These are phyloP conservation scores for Brettanomyces naardenensis DNA, from an alignment of 805 yeast genomes.

Conservation along the genomic window DNA sequence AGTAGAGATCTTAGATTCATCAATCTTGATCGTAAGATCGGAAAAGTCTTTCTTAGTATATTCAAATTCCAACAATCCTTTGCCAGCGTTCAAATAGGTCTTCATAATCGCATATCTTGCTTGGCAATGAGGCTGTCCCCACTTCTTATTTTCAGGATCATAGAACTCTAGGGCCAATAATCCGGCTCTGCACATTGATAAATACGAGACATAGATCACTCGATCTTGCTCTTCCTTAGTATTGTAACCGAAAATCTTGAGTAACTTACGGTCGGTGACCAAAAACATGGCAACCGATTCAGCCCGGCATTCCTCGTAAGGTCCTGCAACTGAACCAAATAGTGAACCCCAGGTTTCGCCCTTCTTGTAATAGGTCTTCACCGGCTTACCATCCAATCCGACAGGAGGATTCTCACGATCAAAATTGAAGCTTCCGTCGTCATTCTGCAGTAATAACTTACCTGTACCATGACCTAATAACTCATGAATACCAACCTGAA, in stretches of 20 bases:
- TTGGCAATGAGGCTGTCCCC: constrained; percentile 97
- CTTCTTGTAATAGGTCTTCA: constrained; percentile 60
- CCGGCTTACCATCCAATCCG: constrained; percentile 53
- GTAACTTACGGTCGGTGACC: constrained; percentile 57
- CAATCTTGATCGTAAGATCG: constrained; percentile 55
- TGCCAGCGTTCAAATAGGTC: constrained; percentile 58
- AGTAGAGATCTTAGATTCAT: constrained; percentile 53
- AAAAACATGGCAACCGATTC: constrained; percentile 82
- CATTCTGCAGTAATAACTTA: constrained; percentile 54
- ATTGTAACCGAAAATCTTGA: constrained; percentile 66
- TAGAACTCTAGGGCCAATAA: constrained; percentile 74
- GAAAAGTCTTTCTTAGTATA: constrained; percentile 39
- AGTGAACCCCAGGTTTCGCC: constrained; percentile 90
- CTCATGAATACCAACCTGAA: constrained; percentile 91
- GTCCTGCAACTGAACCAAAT: constrained; percentile 76
- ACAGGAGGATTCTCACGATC: constrained; percentile 56
- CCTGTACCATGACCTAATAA: constrained; percentile 90
- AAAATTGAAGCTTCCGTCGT: constrained; percentile 63
- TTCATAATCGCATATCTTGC: constrained; percentile 83
- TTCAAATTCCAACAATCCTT: constrained; percentile 47
- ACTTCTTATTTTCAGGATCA: constrained; percentile 73
- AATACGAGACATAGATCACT: constrained; percentile 57
- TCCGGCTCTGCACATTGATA: constrained; percentile 87
- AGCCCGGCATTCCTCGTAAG: constrained; percentile 91
- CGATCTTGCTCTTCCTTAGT: constrained; percentile 52